Percentiles rank a stretch among this genome's conserved stretches.
These are phyloP conservation scores for Xylaria sp. DNA, from an alignment of 2,329 filamentous ascomycete species.

Conservation along the genomic window DNA sequence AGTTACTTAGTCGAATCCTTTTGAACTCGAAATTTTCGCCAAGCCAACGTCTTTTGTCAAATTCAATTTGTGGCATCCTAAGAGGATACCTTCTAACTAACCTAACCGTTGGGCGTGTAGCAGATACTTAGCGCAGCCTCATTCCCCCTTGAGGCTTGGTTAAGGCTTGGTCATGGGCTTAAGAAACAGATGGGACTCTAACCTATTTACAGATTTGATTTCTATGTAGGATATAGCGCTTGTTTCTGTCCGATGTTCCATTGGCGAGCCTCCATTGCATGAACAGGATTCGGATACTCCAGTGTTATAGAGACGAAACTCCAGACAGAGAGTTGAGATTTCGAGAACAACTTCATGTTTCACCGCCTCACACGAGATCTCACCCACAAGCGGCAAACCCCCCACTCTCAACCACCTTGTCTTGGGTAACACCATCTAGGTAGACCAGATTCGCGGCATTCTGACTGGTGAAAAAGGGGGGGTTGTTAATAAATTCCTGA, in stretches of 20 bases:
- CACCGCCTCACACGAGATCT: conserved; percentile 15
- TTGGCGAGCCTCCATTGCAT: conserved; percentile 9
- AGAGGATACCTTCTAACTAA: neutral
- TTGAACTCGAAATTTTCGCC: neutral
- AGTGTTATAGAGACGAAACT: neutral
- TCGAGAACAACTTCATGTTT: conserved; percentile 23
- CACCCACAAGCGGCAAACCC: conserved; percentile 3
- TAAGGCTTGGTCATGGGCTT: conserved; percentile 11
- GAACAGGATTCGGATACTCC: conserved; percentile 10
- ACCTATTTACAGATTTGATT: neutral
- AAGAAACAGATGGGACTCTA: conserved; percentile 10
- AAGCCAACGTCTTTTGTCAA: neutral
- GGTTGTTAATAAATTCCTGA: conserved; percentile 16
- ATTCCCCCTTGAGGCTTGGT: conserved; percentile 29
- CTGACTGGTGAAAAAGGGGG: conserved; percentile 34
- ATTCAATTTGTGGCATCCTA: neutral
- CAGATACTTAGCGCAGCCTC: conserved; percentile 16
- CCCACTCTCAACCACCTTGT: conserved; percentile 18
- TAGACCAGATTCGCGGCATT: conserved; percentile 29
- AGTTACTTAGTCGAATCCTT: neutral
- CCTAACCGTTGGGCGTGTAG: neutral
- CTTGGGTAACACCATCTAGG: conserved; percentile 27
- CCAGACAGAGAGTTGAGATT: neutral
- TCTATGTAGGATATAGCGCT: conserved; percentile 1
- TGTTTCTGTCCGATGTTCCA: neutral